A percentile compares a stretch with the other conserved stretches of the same genome.
Conservation (phyloP, 169 alveolate genomes). For the Eimeria acervulina region DNA sequence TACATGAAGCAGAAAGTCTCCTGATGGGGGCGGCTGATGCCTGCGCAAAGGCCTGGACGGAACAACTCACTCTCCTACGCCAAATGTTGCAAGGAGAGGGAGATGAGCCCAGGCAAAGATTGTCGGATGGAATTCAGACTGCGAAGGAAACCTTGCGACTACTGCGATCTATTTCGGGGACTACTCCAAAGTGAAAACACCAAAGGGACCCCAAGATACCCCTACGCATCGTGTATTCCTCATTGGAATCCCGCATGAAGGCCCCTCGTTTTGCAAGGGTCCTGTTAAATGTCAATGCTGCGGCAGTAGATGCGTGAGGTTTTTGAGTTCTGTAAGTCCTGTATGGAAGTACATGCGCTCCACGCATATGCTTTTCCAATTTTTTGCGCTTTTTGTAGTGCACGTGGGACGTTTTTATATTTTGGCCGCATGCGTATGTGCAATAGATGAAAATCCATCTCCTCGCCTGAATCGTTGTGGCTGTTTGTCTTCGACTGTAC, state of each 20-base stretch:
- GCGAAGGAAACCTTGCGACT: background rate
- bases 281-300: background rate
- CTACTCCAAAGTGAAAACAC: background rate
- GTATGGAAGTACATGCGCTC: background rate
- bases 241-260: background rate
- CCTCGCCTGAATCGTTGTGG: background rate
- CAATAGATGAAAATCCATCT: background rate
- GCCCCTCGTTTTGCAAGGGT: background rate
- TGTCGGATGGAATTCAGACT: background rate
- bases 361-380: background rate
- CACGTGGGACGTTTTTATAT: background rate
- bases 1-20: background rate
- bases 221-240: background rate
- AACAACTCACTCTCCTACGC: background rate
- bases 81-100: background rate
- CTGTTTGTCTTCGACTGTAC: background rate
- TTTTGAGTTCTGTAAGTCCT: background rate
- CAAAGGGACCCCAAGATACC: background rate
- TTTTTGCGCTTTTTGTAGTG: background rate
- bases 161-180: background rate
- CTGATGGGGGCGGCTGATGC: background rate
- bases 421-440: background rate
- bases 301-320: background rate
- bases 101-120: background rate
- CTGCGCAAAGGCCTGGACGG: background rate